Conservation (phyloP, 1,139 yeast genomes). For the Wickerhamomyces sp. region DNA sequence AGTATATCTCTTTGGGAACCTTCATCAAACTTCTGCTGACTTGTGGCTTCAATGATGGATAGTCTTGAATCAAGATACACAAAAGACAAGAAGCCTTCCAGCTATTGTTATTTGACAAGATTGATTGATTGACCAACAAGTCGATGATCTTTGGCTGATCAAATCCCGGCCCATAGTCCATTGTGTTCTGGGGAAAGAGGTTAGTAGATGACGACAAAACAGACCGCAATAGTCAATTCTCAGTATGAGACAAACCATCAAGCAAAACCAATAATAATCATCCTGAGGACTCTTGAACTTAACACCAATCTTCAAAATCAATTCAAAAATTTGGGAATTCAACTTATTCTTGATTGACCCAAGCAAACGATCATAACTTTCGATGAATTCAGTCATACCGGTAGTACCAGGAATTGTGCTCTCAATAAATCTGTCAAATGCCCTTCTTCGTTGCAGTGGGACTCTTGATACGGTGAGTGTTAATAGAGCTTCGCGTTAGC, state of each 20-base stretch:
- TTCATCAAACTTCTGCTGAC: not conserved
- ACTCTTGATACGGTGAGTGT: constrained; percentile 2
- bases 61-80: constrained; percentile 22
- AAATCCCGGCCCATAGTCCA: constrained; percentile 17
- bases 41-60: constrained; percentile 4
- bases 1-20: not conserved
- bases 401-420: constrained; percentile 5
- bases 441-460: constrained; percentile 5
- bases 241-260: constrained; percentile 18
- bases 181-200: constrained; percentile 5
- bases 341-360: constrained; percentile 8
- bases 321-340: constrained; percentile 13
- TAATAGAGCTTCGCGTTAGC: constrained; percentile 4
- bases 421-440: constrained; percentile 9
- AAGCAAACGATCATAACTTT: constrained; percentile 7
- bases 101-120: constrained; percentile 10
- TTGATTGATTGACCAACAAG: constrained; percentile 8
- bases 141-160: constrained; percentile 10
- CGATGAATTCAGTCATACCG: not conserved
- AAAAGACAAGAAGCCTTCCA: constrained; percentile 24
- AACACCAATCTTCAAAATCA: constrained; percentile 21
- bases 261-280: constrained; percentile 23
- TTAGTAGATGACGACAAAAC: not conserved
- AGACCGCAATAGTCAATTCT: not conserved
- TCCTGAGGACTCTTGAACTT: constrained; percentile 15